Evolutionary conservation across 164 flowering plant species (phyloP).

Genomic region (Aristolochia californica): DNA sequence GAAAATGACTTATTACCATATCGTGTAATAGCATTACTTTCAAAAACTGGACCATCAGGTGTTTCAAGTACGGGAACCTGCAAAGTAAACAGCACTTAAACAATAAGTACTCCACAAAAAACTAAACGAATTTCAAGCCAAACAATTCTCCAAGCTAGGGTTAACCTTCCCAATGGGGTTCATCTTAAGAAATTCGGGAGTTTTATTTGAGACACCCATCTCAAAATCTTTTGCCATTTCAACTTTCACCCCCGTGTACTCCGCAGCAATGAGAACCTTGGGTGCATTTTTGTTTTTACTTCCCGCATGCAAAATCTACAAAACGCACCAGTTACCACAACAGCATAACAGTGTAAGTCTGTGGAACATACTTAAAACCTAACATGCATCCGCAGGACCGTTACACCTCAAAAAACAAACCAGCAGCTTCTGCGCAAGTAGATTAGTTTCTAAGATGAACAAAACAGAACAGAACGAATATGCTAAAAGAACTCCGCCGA

Average conservation of each 20-base stretch:
- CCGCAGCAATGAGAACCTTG: conserved; percentile 65
- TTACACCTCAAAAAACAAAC: no score
- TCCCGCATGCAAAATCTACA: conserved; percentile 41
- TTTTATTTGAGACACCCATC: conserved; percentile 68
- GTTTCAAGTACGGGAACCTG: conserved; percentile 78
- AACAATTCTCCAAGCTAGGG: no score
- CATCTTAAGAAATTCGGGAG: conserved; percentile 63
- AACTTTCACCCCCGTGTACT: conserved; percentile 46
- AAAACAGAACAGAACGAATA: no score
- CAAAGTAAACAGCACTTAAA: no score
- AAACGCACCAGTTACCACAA: no score
- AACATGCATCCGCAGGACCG: no score
- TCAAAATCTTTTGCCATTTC: conserved; percentile 40
- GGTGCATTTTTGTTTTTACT: conserved; percentile 47
- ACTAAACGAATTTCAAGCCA: conserved; percentile 5
- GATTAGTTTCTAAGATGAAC: no score
- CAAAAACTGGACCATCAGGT: conserved; percentile 70
- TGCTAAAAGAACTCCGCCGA: no score
- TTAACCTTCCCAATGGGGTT: conserved; percentile 90
- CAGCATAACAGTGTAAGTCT: no score
- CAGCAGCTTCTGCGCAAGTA: no score
- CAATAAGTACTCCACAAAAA: no score
- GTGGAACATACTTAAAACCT: no score
- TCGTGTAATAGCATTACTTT: conserved; percentile 80
- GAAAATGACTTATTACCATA: conserved; percentile 54